phyloP scores from a whole-genome alignment of 2,329 filamentous ascomycete species.

The Colletotrichum incanum region DNA sequence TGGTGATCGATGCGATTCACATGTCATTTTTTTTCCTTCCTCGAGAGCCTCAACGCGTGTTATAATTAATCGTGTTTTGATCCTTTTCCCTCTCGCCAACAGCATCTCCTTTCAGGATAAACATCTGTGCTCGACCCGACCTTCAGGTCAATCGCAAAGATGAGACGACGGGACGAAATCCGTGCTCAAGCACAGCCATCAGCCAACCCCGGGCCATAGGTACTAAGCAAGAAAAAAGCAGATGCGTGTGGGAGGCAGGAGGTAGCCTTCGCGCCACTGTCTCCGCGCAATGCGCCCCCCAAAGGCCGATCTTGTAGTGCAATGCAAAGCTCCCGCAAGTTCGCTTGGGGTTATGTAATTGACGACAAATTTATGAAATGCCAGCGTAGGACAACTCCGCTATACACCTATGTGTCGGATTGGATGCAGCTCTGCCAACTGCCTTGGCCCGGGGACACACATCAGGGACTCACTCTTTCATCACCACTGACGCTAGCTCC shows the following conservation, averaged over 20 bases:
- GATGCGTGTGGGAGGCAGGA: not conserved
- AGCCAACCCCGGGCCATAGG: not conserved
- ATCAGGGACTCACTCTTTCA: slow-evolving; percentile 19
- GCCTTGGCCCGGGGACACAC: slow-evolving; percentile 10
- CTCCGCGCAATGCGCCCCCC: not conserved
- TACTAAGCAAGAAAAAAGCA: slow-evolving; percentile 18
- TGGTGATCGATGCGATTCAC: slow-evolving; percentile 27
- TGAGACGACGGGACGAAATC: slow-evolving; percentile 41
- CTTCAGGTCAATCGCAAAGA: slow-evolving; percentile 31
- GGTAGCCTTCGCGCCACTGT: slow-evolving; percentile 4
- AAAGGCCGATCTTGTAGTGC: not conserved
- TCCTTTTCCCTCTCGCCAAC: not conserved
- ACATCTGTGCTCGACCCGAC: slow-evolving; percentile 31
- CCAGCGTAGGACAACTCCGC: not conserved
- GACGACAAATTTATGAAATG: not conserved
- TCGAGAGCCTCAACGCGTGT: not conserved
- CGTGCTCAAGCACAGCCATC: slow-evolving; percentile 26
- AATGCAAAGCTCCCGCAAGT: not conserved
- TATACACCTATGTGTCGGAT: not conserved
- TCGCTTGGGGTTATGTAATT: not conserved
- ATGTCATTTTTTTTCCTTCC: slow-evolving; percentile 15
- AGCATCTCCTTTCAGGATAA: not conserved
- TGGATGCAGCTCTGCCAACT: slow-evolving; percentile 7
- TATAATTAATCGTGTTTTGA: not conserved
- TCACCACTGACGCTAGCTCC: slow-evolving; percentile 39